Evolutionary conservation across 2,329 filamentous ascomycete species (phyloP), one percentile per base, ranked within the genome.

Genomic region (Biscogniauxia sp.): DNA sequence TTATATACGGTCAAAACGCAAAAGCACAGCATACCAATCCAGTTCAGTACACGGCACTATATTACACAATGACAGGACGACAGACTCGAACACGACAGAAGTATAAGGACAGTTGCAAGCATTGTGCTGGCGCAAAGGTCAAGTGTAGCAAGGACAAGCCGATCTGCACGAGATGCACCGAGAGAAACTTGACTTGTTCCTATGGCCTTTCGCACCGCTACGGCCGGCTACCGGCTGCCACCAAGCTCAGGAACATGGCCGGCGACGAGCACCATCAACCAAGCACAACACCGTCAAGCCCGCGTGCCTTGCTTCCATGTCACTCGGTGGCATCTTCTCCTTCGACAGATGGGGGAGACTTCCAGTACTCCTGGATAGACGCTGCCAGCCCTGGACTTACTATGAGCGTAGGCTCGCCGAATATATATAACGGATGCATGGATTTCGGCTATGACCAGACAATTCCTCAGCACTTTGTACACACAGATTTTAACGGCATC

Each of bases 111-210:
- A 69, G 67, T 54, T 69, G 67, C 57, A 64, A 60, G 19, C 59
- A 64, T 58, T 69, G 67, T 54, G 66, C 67, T 37, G 59, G 61
- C 6, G 66, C 67, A 23, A 69, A 69, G 57, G 66, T 69, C 52
- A 67, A 66, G 32, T 69, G 67, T 52, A 64, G 59, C 55, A 69
- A 66, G 54, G 66, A 69, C 50, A 68, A 66, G 54, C 67, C 67
- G 17, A 61, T 60, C 20, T 69, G 67, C 61, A 53, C 63, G 4
- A 60, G 67, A 52, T 69, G 67, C 55, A 56, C 55, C 53, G 63
- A 67, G 58, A 58, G 67, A 37, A 59, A 61, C 20, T 55, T 68
- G 26, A 60, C 63, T 11, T 69, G 67, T 55, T 63, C 59, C 20
- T 69, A 69, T 23, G 65, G 62, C 15, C 64, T 67, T n/a, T 67